Base-by-base conservation (phyloP, 148 eudicot genomes). In the Amaranthus hypochondriacus region DNA sequence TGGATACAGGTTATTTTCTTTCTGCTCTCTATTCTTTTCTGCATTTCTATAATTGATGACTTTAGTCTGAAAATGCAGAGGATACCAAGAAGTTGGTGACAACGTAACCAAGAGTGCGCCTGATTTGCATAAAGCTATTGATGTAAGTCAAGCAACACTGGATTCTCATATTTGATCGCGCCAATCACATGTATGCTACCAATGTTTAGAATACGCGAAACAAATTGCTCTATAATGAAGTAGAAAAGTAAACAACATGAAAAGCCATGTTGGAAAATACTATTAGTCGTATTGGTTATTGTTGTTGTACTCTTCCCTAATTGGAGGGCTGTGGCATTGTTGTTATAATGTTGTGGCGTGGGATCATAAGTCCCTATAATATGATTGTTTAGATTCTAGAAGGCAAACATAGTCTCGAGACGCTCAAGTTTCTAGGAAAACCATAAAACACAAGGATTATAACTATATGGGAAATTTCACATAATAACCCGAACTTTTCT, bases 121-220 rank as follows among this genome's bases (percentile, higher is more conserved):
- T 71, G 98, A 95, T 79, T 86, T 71, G 83, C 98, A 95, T 57
- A 97, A 95, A 81, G 98, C 98, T 69, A 95, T 95, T 75, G 98
- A 95, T 83, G 98, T 95, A 84, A 68, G 92, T 79, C 77, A 60
- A 50, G 59, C 42, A 50, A 14, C 52, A 65, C 6, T 46, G 2
- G n/a, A 5, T 63, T 0, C 6, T 6, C 18, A 9, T 43, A 9
- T 15, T 57, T 57, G 61, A 57, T 28, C 39, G 2, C 39, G 2
- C 0, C 39, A 28, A 0, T 28, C 39, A 28, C 39, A 28, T 28
- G 39, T 28, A 28, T 28, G 39, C 39, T 28, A 28, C 39, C 2
- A 2, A 28, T 28, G 39, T 28, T 28, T 28, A 28, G 39, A 28
- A 28, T 28, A 28, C 39, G 2, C 39, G 39, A 28, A 28, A 28